Percentiles rank a stretch among this genome's conserved stretches.
These are phyloP conservation scores for Platismatia glauca DNA, from an alignment of 495 filamentous ascomycete genomes.

Conservation along the genomic window DNA sequence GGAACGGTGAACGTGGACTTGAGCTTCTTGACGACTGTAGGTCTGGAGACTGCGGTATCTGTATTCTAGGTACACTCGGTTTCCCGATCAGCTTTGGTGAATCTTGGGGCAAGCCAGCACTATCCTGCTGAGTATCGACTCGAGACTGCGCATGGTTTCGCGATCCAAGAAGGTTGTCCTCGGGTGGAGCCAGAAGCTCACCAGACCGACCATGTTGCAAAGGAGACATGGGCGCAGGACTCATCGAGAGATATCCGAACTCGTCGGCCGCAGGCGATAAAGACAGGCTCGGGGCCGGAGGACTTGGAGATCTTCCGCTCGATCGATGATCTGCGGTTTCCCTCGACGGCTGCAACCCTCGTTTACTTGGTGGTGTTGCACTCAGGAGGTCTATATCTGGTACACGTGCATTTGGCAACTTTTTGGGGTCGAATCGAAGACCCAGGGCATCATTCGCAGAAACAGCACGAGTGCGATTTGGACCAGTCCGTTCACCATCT, in stretches of 20 bases:
- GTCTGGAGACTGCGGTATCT: conserved; percentile 16
- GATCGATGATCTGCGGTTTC: conserved; percentile 5
- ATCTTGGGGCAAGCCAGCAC: neutral
- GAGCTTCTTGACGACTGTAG: conserved; percentile 22
- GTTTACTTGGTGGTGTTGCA: conserved; percentile 14
- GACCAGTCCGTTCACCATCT: conserved; percentile 25
- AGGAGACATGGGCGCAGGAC: conserved; percentile 21
- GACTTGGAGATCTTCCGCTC: conserved; percentile 12
- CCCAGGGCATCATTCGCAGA: conserved; percentile 55
- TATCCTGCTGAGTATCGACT: conserved; percentile 1
- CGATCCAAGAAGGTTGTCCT: conserved; percentile 4
- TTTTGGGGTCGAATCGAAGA: conserved; percentile 34
- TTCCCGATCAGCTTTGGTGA: conserved; percentile 7
- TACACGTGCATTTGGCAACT: conserved; percentile 23
- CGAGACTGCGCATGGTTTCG: conserved; percentile 4
- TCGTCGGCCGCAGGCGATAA: conserved; percentile 16
- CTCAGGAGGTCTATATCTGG: conserved; percentile 20
- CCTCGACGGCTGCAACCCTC: conserved; percentile 5
- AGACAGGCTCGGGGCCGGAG: conserved; percentile 14
- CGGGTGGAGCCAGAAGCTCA: conserved; percentile 22
- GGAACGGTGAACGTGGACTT: conserved; percentile 40
- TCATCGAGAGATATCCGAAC: conserved; percentile 21
- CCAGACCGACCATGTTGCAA: conserved; percentile 8
- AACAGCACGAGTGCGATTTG: conserved; percentile 47
- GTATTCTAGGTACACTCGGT: conserved; percentile 17